Evolutionary conservation across 805 yeast genomes (phyloP).

Genomic region (Candida anglica): DNA sequence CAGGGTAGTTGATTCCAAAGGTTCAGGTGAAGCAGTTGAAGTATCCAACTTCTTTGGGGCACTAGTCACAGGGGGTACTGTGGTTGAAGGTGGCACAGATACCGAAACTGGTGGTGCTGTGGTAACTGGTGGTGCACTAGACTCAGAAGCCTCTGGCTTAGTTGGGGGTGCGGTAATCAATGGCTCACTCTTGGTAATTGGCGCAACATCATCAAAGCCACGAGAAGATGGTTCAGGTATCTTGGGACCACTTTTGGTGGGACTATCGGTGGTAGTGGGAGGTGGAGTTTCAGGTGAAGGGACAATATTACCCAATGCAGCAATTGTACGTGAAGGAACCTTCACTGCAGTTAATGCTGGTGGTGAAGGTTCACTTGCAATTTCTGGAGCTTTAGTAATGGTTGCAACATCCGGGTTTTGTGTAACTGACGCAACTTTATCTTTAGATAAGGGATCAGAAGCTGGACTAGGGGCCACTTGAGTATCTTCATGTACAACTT

Average conservation of each 20-base stretch:
- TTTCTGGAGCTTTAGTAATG: background rate
- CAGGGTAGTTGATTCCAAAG: constrained; percentile 3
- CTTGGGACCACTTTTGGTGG: constrained; percentile 7
- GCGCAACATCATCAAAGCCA: too few species aligned
- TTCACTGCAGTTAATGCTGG: constrained; percentile 1
- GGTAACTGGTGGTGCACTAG: constrained; percentile 3
- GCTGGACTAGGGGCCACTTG: background rate
- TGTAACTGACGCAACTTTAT: background rate
- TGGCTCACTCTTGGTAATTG: constrained; percentile 6
- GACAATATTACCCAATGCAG: too few species aligned
- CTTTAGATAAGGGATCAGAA: background rate
- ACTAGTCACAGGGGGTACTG: constrained; percentile 8
- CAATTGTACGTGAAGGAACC: constrained; percentile 1
- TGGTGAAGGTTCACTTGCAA: background rate
- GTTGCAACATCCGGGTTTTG: background rate
- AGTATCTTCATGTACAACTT: background rate
- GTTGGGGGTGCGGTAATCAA: constrained; percentile 1
- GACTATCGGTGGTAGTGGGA: constrained; percentile 7
- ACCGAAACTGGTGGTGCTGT: constrained; percentile 2
- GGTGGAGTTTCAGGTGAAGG: constrained; percentile 4
- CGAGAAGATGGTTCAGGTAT: constrained; percentile 7
- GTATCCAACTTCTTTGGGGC: constrained; percentile 6
- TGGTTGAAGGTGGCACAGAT: constrained; percentile 5
- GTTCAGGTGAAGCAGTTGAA: constrained; percentile 4
- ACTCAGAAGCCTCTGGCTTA: constrained; percentile 1